Evolutionary conservation across 75 land plant species (phyloP), one percentile per base, ranked within the genome.

Genomic region (Cryptomeria japonica): DNA sequence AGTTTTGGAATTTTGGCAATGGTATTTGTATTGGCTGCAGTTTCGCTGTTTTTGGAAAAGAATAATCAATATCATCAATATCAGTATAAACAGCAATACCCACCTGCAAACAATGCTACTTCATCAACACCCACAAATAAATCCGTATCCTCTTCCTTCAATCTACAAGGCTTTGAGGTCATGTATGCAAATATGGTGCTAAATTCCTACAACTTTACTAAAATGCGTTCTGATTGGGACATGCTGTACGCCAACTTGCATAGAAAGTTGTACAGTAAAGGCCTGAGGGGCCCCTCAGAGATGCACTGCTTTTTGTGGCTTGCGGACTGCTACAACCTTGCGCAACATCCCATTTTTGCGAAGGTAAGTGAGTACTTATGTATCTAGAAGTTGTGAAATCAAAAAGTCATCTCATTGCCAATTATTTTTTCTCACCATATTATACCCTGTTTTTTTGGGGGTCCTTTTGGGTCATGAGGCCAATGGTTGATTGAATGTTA

Each of bases 251-350:
- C 31, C 10, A 11, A 47, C 18, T 42, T 80, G 32, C 83, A 44
- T 6, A 80, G 44, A 41, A 42, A 41, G 32, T 41, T 80, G 47
- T 22, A 47, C 49, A 44, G 44, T 28, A 80, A 80, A 42, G 49
- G 49, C 39, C 25, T 80, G 31, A 80, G 28, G 83, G 83, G 80
- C 7, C 83, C 83, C 83, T 80, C 83, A 42, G 49, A 80, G 1
- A 10, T 22, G 2, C 44, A 80, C 49, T 44, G 49, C 49, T 80
- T 80, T 80, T 44, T 80, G 44, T 80, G 83, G 83, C 47, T 39
- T 80, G 8, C 25, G 31, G 83, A 80, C 2, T 80, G 83, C 49
- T 80, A 80, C 31, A 80, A 80, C 22, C 83, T 80, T 42, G 83
- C 49, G 28, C 44, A 80, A 80, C 83, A 80, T 44, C 49, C 49